A percentile compares a stretch with the other conserved stretches of the same genome.
Evolutionary conservation across 106 monocot genomes (phyloP).

Genomic region (Xerophyta viscosa): DNA sequence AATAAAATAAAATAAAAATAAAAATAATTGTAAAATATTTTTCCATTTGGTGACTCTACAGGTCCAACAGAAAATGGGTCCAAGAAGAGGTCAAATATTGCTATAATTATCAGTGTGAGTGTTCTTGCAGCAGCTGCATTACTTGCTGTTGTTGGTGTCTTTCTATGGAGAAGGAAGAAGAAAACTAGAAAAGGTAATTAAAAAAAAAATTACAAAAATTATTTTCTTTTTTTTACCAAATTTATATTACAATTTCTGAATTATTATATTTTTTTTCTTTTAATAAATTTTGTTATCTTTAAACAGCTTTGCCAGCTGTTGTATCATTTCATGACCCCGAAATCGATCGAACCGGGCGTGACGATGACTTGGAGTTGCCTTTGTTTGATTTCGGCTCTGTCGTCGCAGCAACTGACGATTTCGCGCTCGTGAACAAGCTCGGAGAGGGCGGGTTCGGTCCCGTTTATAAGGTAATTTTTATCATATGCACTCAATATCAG

Average conservation of each 20-base stretch:
- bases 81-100: neutral
- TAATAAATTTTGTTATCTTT: neutral
- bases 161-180: slow-evolving; percentile 2
- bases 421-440: slow-evolving; percentile 5
- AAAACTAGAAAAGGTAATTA: neutral
- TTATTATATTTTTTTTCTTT: neutral
- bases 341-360: neutral
- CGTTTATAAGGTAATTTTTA: neutral
- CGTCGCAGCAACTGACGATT: slow-evolving; percentile 3
- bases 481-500: too few relatives aligned
- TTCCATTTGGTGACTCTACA: neutral
- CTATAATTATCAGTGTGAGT: neutral
- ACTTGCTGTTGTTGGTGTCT: neutral
- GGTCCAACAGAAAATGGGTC: neutral
- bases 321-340: neutral
- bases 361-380: slow-evolving; percentile 5
- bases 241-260: neutral
- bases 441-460: slow-evolving; percentile 15
- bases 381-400: neutral
- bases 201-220: neutral
- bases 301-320: neutral
- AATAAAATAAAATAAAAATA: neutral
- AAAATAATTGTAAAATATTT: neutral
- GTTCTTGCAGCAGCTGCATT: neutral
- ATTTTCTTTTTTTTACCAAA: too few relatives aligned